Conservation (phyloP, 176 grass and related monocot species). For the Leersia perrieri region DNA sequence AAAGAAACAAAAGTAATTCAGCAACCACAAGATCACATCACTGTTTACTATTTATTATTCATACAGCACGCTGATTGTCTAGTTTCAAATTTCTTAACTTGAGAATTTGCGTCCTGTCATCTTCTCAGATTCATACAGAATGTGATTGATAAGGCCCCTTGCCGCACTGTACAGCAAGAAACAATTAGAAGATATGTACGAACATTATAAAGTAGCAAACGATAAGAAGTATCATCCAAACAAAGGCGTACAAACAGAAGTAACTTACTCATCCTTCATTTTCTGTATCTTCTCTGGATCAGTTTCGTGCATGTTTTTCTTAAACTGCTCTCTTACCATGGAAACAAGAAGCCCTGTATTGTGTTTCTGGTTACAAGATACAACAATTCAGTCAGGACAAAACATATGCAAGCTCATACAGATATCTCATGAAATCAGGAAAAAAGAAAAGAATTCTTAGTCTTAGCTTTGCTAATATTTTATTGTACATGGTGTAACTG, state of each 20-base stretch:
- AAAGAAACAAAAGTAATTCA: not conserved
- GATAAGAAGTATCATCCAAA: conserved; percentile 18
- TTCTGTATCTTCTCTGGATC: conserved; percentile 95
- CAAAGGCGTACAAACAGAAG: not conserved
- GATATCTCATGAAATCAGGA: not conserved
- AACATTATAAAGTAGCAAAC: conserved; percentile 12
- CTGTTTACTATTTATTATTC: conserved; percentile 32
- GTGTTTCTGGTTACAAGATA: conserved; percentile 70
- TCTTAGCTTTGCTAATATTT: not conserved
- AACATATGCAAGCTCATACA: not conserved
- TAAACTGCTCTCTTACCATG: conserved; percentile 96
- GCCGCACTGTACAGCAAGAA: conserved; percentile 70
- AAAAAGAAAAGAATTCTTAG: not conserved
- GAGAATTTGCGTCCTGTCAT: conserved; percentile 76
- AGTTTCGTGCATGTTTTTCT: conserved; percentile 94
- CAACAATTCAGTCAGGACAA: conserved; percentile 12
- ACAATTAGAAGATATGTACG: conserved; percentile 10
- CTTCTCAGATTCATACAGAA: conserved; percentile 83
- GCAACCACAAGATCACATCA: not conserved
- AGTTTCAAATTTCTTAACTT: conserved; percentile 39
- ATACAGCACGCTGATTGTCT: not conserved
- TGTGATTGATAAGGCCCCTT: conserved; percentile 96
- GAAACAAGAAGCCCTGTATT: conserved; percentile 76
- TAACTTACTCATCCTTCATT: conserved; percentile 89
- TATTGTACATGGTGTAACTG: not conserved